Evolutionary conservation across 2,329 filamentous ascomycete species (phyloP).

Genomic region (Metarhizium guizhouense): DNA sequence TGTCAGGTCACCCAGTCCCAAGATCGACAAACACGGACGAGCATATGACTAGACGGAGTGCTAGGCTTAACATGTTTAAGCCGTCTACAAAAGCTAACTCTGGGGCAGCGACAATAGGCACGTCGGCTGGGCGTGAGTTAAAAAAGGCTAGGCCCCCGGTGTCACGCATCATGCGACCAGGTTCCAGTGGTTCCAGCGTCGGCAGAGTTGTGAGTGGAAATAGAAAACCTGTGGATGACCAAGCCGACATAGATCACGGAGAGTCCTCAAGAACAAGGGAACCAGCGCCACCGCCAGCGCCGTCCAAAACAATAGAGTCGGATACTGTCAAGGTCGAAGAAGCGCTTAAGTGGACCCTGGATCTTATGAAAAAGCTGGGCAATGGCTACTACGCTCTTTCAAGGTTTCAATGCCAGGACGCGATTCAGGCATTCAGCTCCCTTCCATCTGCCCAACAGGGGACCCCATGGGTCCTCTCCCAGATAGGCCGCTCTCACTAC

Average conservation of each 20-base stretch:
- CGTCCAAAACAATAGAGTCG: constrained; percentile 31
- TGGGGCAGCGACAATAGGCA: constrained; percentile 45
- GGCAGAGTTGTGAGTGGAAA: constrained; percentile 87
- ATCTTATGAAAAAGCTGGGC: constrained; percentile 74
- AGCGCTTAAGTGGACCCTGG: constrained; percentile 65
- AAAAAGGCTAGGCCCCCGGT: constrained; percentile 75
- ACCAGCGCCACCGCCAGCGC: constrained; percentile 25
- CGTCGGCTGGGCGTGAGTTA: constrained; percentile 57
- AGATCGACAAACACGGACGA: constrained; percentile 47
- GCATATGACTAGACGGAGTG: constrained; percentile 56
- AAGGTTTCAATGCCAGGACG: constrained; percentile 70
- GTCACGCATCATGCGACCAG: constrained; percentile 55
- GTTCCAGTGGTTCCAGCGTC: constrained; percentile 59
- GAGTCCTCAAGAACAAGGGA: constrained; percentile 45
- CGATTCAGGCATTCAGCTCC: constrained; percentile 62
- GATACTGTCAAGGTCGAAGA: constrained; percentile 64
- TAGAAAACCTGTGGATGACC: constrained; percentile 62
- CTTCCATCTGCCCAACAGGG: constrained; percentile 71
- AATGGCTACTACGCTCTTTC: constrained; percentile 70
- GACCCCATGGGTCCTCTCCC: constrained; percentile 86
- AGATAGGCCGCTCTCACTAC: constrained; percentile 84
- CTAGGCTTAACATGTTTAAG: constrained; percentile 60
- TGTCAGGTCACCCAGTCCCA: constrained; percentile 71
- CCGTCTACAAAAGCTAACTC: constrained; percentile 59
- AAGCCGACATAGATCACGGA: constrained; percentile 60